Base-by-base conservation (phyloP, 2,329 filamentous ascomycete genomes). In the Ophiostoma ulmi region DNA sequence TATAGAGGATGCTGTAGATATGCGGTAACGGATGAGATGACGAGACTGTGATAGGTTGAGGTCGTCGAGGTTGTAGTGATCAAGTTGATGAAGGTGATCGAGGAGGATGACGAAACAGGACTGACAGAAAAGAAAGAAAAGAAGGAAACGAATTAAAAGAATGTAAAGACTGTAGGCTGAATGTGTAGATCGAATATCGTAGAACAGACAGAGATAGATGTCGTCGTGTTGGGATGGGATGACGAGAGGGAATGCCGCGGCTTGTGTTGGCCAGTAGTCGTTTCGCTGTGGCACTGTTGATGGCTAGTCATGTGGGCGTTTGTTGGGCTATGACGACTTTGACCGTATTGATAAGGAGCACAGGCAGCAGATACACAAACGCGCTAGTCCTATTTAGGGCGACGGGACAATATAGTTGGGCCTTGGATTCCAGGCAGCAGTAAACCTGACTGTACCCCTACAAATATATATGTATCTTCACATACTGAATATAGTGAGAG, bases 321-420 rank as follows among this genome's bases (percentile, higher is more conserved):
- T 68, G 71, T 70, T 72, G 69, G 71, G 69, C 66, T 66, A 70
- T 70, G 71, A 72, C 66, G 71, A 70, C 41, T 67, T 66, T 13
- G 11, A 35, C 35, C 22, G 58, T 44, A 39, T 31, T 70, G 66
- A 71, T 71, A 69, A 70, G 55, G 39, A 68, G 52, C 5, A 17
- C 52, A 22, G 52, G 52, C 64, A 26, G 66, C 39, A 66, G 48
- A 70, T 66, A 68, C 22, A 55, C 39, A 36, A 63, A 22, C 61
- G 31, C 69, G 69, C 61, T 58, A 70, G 63, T 17, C 63, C 17
- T 39, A 65, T 65, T 20, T 26, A 6, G 52, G 22, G 52, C n/a
- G 10, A 58, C 48, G 22, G 35, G 61, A 64, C 20, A 35, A 38
- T 64, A 58, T 26, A 26, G 22, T 58, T 26, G 52, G 52, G 61